A percentile compares a stretch with the other conserved stretches of the same genome.
These are phyloP conservation scores for Sutorius eximius DNA, from an alignment of 1,284 basidiomycete genomes.

Conservation along the genomic window DNA sequence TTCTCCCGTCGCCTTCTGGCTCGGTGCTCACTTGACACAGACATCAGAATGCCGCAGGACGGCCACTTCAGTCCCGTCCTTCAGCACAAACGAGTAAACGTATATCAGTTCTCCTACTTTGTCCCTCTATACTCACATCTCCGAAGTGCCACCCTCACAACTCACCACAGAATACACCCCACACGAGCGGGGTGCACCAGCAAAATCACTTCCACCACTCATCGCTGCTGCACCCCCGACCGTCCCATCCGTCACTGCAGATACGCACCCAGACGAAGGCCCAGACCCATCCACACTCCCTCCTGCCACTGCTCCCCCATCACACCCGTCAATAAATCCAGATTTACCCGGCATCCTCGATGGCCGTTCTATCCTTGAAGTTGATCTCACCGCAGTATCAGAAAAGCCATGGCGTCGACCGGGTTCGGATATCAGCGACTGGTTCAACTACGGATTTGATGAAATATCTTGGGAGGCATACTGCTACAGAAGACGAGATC, in stretches of 20 bases:
- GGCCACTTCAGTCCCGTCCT: conserved; percentile 27
- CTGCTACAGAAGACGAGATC: conserved; percentile 79
- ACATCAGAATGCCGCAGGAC: conserved; percentile 32
- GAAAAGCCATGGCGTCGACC: conserved; percentile 93
- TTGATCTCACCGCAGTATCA: conserved; percentile 80
- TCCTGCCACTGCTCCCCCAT: conserved; percentile 64
- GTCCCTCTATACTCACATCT: conserved; percentile 13
- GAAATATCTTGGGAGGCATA: conserved; percentile 95
- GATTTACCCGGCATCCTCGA: conserved; percentile 65
- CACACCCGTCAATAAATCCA: conserved; percentile 76
- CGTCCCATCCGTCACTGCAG: conserved; percentile 20
- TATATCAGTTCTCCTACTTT: conserved; percentile 15
- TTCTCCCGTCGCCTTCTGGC: background rate
- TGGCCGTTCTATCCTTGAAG: conserved; percentile 84
- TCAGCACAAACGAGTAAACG: conserved; percentile 34
- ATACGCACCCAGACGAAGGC: conserved; percentile 45
- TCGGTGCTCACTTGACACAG: conserved; percentile 14
- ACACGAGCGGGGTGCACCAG: conserved; percentile 60
- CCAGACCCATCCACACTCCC: conserved; percentile 66
- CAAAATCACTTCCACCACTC: conserved; percentile 23
- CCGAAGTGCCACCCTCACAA: conserved; percentile 48
- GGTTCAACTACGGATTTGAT: conserved; percentile 99
- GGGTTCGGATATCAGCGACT: conserved; percentile 93
- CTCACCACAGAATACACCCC: conserved; percentile 91
- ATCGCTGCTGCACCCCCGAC: conserved; percentile 24